These are phyloP conservation scores for Nannizziopsis arthrosporioides DNA, from an alignment of 2,329 filamentous ascomycete genomes.

Conservation along the genomic window DNA sequence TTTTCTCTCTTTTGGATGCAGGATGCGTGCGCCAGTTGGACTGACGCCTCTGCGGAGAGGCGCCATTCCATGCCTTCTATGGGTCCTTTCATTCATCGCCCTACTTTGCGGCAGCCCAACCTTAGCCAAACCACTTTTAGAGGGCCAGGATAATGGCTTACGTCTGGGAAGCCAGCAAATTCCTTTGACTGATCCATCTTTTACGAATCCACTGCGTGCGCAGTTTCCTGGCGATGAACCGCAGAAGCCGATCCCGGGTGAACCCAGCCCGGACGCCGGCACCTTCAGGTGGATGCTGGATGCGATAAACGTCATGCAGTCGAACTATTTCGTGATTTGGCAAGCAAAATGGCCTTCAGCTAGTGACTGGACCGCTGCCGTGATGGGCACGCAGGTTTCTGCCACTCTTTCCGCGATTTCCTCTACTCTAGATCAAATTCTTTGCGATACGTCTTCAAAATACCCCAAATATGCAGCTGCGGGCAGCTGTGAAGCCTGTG, in stretches of 20 bases:
- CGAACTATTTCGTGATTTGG: constrained; percentile 63
- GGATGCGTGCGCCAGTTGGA: neutral
- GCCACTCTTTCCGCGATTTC: constrained; percentile 62
- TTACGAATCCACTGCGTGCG: constrained; percentile 9
- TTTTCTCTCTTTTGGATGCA: neutral
- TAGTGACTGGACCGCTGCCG: constrained; percentile 90
- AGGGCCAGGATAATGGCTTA: constrained; percentile 18
- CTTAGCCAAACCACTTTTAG: constrained; percentile 20
- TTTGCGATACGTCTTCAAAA: constrained; percentile 18
- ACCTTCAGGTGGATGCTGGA: constrained; percentile 40
- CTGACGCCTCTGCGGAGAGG: constrained; percentile 1
- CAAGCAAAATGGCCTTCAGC: constrained; percentile 70
- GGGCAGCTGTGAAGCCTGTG: constrained; percentile 4
- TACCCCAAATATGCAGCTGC: constrained; percentile 18
- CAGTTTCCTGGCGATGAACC: constrained; percentile 13
- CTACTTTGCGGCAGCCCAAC: constrained; percentile 16
- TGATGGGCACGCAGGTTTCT: constrained; percentile 67
- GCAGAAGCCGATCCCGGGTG: constrained; percentile 18
- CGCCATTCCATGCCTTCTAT: constrained; percentile 4
- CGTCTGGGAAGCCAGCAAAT: constrained; percentile 12
- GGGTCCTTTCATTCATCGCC: constrained; percentile 8
- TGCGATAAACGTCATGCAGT: constrained; percentile 65
- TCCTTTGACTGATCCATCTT: constrained; percentile 11
- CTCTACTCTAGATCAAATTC: constrained; percentile 35
- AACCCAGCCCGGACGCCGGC: constrained; percentile 11